Evolutionary conservation across 208 protist genomes (phyloP).

Genomic region (Herpetomonas tarakana): DNA sequence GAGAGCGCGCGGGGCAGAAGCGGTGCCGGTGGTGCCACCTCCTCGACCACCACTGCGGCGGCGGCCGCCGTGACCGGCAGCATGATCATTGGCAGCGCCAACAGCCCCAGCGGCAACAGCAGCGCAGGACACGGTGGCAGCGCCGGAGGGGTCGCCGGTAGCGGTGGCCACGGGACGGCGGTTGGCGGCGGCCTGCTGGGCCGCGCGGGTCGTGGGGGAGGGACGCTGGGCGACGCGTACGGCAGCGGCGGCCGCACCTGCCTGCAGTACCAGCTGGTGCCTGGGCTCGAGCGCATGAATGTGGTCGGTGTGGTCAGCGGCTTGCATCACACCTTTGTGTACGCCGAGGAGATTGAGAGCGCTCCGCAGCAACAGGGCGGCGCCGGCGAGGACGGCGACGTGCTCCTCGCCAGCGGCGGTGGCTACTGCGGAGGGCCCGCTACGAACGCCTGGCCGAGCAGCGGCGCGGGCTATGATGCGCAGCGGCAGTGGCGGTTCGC

Average conservation of each 20-base stretch:
- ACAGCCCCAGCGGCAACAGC: slow-evolving; percentile 6
- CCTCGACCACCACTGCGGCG: not conserved
- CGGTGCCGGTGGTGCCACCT: not conserved
- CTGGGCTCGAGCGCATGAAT: slow-evolving; percentile 43
- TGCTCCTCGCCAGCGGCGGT: not conserved
- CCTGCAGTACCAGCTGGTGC: slow-evolving; percentile 41
- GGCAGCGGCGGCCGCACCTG: not conserved
- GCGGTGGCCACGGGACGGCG: not conserved
- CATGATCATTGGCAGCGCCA: not conserved
- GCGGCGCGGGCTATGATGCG: too few species aligned
- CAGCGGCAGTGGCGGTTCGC: not conserved
- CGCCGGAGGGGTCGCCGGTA: not conserved
- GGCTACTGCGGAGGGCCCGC: too few species aligned
- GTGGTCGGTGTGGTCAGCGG: slow-evolving; percentile 71
- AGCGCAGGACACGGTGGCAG: not conserved
- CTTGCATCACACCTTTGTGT: slow-evolving; percentile 80
- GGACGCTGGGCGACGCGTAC: not conserved
- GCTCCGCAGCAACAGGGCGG: not conserved
- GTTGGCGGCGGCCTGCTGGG: too few species aligned
- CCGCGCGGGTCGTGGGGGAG: not conserved
- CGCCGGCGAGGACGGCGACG: too few species aligned
- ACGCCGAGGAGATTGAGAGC: slow-evolving; percentile 50
- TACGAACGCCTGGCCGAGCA: too few species aligned
- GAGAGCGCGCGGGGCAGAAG: slow-evolving; percentile 24
- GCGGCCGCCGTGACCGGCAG: not conserved